Evolutionary conservation across 2,329 filamentous ascomycete species (phyloP), one percentile per base, ranked within the genome.

Genomic region (Davidsoniella neocaledoniae): DNA sequence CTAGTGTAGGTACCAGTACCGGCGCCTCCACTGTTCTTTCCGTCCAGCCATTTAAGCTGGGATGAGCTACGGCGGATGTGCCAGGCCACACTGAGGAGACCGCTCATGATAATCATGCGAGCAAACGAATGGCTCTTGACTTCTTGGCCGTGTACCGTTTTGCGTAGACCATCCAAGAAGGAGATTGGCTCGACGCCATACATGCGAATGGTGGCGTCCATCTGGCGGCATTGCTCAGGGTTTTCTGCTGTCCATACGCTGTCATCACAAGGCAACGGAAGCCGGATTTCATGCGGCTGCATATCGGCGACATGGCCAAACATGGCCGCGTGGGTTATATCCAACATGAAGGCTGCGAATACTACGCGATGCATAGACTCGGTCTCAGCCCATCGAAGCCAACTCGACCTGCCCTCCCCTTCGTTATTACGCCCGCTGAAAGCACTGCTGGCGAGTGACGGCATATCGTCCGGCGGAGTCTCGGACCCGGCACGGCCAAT

Each of bases 271-370:
- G 87, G 87, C 4, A 95, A 67, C 0, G 85, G 84, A 4, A 94
- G 70, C 4, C 85, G 79, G 65, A 95, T 83, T 63, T 94, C 87
- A 58, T 94, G 85, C 1, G 86, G 84, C 1, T 86, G 83, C 86
- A 94, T 93, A 54, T 88, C 85, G 0, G 86, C 86, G 0, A 81
- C 79, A 61, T 94, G 87, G 0, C 87, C 87, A 59, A 94, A 94
- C 79, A 94, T 91, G 19, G 84, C 87, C 1, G 86, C 86, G 61
- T 95, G 87, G 1, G 85, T 81, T 5, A 86, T 83, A 59, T 95
- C 87, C 59, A 94, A 77, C 58, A 94, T 83, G 61, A 94, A 94
- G 0, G 87, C 86, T 0, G 80, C 86, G 64, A 91, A 95, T 0
- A 88, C 86, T 2, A 86, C 86, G 48, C 87, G 74, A 53, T 86